Evolutionary conservation across 306 rosid species (phyloP), one percentile per base, ranked within the genome.

Genomic region (Fragaria vesca): DNA sequence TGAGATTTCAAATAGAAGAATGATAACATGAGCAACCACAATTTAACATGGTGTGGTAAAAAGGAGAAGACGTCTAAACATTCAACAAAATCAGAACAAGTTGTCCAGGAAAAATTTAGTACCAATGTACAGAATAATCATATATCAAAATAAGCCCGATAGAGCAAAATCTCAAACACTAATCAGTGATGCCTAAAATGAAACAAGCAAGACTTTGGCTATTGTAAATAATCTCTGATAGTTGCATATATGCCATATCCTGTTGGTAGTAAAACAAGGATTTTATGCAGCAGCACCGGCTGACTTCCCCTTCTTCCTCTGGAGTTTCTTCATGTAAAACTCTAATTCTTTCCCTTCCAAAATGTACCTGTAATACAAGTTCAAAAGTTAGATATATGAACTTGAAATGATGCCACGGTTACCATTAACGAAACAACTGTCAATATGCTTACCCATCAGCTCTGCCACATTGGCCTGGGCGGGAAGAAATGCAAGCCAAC

Each of bases 321-420:
- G 94, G 63, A 90, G 34, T 83, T 90, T 90, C 90, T 90, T 90
- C 89, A 86, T 75, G 74, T 90, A 90, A 85, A 90, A 90, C 71
- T 90, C 94, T 7, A 90, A 91, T 62, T 90, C 94, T 81, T 90
- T 90, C 6, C 91, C 94, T 79, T 87, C 92, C 80, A 90, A 86
- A 69, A 90, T 83, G 75, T 90, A 90, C 66, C 94, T 90, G 55
- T 54, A 5, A 38, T 18, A 36, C 30, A 65, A 28, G 6, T 28
- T 61, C 36, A 61, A 13, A 65, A 11, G 48, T 17, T 40, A 32
- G 24, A 34, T 47, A 28, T 30, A 28, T 12, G 36, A 11, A 12
- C 20, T 61, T 12, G 20, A 47, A 51, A 67, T 0, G 66, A 61
- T 50, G 61, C 26, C n/a, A 34, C 9, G 63, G 32, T 24, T 24